These are phyloP conservation scores for Penicillium sp. DNA, from an alignment of 2,329 filamentous ascomycete species.

Conservation along the genomic window DNA sequence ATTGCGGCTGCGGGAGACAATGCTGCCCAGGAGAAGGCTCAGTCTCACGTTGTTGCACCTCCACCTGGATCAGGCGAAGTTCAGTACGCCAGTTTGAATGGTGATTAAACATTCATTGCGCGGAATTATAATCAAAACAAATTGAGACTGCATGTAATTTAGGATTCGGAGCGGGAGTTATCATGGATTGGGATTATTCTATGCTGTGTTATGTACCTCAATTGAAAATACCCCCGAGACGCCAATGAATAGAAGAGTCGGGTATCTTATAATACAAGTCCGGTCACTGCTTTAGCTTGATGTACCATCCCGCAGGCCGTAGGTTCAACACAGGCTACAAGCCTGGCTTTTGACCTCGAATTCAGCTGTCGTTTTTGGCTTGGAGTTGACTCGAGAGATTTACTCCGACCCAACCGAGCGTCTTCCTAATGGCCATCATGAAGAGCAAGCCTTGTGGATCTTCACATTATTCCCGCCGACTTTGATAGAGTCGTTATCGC, in stretches of 20 bases:
- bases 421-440: slow-evolving; percentile 12
- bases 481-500: slow-evolving; percentile 90
- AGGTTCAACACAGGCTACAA: not conserved
- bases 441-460: slow-evolving; percentile 43
- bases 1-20: slow-evolving; percentile 42
- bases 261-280: slow-evolving; percentile 41
- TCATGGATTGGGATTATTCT: slow-evolving; percentile 25
- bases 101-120: slow-evolving; percentile 57
- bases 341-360: not conserved
- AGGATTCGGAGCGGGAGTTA: slow-evolving; percentile 36
- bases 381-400: slow-evolving; percentile 1
- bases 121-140: slow-evolving; percentile 19
- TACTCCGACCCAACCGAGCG: not conserved
- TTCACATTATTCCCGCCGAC: slow-evolving; percentile 45
- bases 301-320: not conserved
- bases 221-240: slow-evolving; percentile 34
- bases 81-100: slow-evolving; percentile 79
- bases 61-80: slow-evolving; percentile 76
- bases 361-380: not conserved
- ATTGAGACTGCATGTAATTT: slow-evolving; percentile 26
- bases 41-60: slow-evolving; percentile 58
- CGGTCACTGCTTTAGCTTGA: slow-evolving; percentile 6
- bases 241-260: slow-evolving; percentile 34
- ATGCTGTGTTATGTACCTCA: slow-evolving; percentile 28
- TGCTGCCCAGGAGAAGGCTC: slow-evolving; percentile 37